Evolutionary conservation across 257 asterid species (phyloP), one percentile per base, ranked within the genome.

Genomic region (Solanum sejunctum): DNA sequence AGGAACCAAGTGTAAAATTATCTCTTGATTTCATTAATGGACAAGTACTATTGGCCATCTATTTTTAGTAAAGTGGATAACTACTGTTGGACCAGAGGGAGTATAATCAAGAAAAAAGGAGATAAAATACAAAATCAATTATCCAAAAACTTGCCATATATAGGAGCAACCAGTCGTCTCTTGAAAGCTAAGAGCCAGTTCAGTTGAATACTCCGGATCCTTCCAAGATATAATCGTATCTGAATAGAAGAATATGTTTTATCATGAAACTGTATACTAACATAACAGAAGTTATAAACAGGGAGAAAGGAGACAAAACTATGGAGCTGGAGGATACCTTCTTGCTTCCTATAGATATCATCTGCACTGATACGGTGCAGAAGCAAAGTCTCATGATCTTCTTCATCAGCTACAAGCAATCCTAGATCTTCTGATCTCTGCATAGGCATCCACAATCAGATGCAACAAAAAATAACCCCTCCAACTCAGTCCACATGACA

Each of bases 161-260:
- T 91, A 92, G 81, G 97, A 86, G 96, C 99, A 97, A 70, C 99
- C 99, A 26, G 95, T 89, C 13, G 93, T 90, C 93, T 97, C 99
- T 89, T 95, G 99, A 90, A 97, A 97, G 95, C 99, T 97, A 85
- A 97, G 99, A 79, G 99, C 99, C 88, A 97, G 89, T 86, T 97
- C 99, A 64, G 97, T 94, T 80, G 98, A 90, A 89, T 87, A 89
- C 85, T 95, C 99, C 52, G 97, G 97, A 92, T 97, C 99, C 92
- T 95, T 91, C 99, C 99, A 97, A 11, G 99, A 97, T 86, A 97
- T 95, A 85, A 97, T 95, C 84, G 99, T 97, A 85, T 93, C 99
- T 97, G 90, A 82, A 69, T 72, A 84, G 79, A 85, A 72, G 83
- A 72, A 81, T 81, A 70, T 52, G 32, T 0, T 18, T 69, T 75